A percentile compares a stretch with the other conserved stretches of the same genome.
Conservation (phyloP, 371 early-diverging fungal genomes). For the Coemansia sp. region DNA sequence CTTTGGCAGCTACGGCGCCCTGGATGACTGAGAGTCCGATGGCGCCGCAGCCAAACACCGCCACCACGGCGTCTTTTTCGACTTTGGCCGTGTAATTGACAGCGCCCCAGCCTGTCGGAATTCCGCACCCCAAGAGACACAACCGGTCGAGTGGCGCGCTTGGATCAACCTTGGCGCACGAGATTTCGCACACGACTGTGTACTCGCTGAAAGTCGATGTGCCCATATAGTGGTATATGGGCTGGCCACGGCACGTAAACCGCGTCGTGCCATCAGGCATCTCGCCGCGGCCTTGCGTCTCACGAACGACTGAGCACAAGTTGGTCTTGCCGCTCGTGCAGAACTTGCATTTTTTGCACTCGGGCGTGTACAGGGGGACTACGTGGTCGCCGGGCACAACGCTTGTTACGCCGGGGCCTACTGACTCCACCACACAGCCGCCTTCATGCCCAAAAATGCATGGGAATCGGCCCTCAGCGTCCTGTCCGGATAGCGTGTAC, state of each 20-base stretch:
- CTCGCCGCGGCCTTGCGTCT: constrained; percentile 90
- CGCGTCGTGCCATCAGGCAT: constrained; percentile 96
- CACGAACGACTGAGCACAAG: constrained; percentile 86
- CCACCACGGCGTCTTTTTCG: constrained; percentile 72
- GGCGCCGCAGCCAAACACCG: constrained; percentile 95
- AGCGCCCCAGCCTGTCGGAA: constrained; percentile 96
- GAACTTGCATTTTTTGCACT: constrained; percentile 94
- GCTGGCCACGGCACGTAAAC: constrained; percentile 87
- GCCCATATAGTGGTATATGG: constrained; percentile 95
- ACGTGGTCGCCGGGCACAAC: constrained; percentile 92
- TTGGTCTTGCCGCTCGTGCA: constrained; percentile 95
- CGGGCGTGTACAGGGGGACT: constrained; percentile 91
- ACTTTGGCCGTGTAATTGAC: constrained; percentile 92
- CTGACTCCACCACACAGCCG: constrained; percentile 92
- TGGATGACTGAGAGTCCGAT: constrained; percentile 91
- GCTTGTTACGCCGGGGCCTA: constrained; percentile 94
- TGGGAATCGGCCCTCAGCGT: constrained; percentile 89
- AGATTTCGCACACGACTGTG: constrained; percentile 89
- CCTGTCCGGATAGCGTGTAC: constrained; percentile 88
- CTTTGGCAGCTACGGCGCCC: constrained; percentile 76
- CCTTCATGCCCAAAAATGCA: constrained; percentile 95
- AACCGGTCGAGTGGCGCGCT: constrained; percentile 79
- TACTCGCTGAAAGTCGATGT: constrained; percentile 95
- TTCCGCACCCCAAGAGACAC: constrained; percentile 92
- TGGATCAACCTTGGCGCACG: constrained; percentile 83